These are phyloP conservation scores for Venturia aucupariae DNA, from an alignment of 2,329 filamentous ascomycete species.

Conservation along the genomic window DNA sequence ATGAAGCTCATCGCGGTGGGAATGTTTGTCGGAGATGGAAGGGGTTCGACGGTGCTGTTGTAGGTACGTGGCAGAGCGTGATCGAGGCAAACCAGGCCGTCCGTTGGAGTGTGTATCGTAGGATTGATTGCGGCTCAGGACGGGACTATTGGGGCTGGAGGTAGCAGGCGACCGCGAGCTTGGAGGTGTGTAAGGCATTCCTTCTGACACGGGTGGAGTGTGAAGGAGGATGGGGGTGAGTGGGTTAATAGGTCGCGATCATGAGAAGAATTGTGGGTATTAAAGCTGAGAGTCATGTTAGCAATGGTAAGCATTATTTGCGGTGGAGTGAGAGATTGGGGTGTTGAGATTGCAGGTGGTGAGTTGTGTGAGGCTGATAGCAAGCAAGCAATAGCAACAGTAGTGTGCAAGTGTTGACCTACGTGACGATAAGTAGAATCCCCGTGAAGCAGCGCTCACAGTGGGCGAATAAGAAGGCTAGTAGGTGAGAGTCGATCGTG, in stretches of 20 bases:
- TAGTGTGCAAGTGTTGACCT: neutral
- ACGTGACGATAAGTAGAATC: slow-evolving; percentile 6
- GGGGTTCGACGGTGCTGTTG: slow-evolving; percentile 52
- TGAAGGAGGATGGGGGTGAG: neutral
- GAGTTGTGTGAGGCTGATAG: neutral
- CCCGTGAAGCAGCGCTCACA: slow-evolving; percentile 3
- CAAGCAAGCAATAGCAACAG: neutral
- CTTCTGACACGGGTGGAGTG: slow-evolving; percentile 19
- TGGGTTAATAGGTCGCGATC: neutral
- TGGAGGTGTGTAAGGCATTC: slow-evolving; percentile 86
- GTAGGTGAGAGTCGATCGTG: neutral
- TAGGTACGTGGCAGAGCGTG: slow-evolving; percentile 49
- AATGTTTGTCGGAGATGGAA: slow-evolving; percentile 56
- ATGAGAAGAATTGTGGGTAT: slow-evolving; percentile 10
- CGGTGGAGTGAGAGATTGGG: neutral
- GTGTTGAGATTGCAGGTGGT: neutral
- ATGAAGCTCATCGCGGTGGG: neutral
- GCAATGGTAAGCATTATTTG: neutral
- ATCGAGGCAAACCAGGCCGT: slow-evolving; percentile 37
- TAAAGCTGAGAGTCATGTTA: neutral
- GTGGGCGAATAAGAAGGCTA: slow-evolving; percentile 6
- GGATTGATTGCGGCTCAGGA: slow-evolving; percentile 41
- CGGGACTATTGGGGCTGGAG: slow-evolving; percentile 44
- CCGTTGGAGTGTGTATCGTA: slow-evolving; percentile 32
- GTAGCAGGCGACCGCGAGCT: slow-evolving; percentile 49